A percentile compares a stretch with the other conserved stretches of the same genome.
Evolutionary conservation across 331 rosid species (phyloP).

Genomic region (Arachis monticola): DNA sequence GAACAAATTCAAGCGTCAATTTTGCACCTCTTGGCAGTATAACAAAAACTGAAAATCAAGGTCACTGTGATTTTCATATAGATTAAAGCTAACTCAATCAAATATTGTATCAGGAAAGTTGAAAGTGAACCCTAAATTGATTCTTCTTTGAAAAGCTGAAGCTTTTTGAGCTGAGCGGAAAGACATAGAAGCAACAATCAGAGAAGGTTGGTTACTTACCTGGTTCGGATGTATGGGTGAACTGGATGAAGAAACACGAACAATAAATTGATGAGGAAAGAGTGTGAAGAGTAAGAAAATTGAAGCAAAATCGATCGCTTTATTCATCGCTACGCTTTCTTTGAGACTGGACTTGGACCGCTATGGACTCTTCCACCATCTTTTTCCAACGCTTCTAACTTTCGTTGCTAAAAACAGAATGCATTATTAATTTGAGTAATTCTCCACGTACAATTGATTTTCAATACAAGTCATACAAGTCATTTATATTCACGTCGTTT

Average conservation of each 20-base stretch:
- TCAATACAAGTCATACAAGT: too few relatives aligned
- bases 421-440: too few relatives aligned
- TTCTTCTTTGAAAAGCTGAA: neutral
- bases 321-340: constrained; percentile 47
- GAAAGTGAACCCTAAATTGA: constrained; percentile 34
- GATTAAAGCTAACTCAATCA: constrained; percentile 1
- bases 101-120: neutral
- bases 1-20: constrained; percentile 23
- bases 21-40: neutral
- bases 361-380: neutral
- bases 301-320: constrained; percentile 16
- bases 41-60: constrained; percentile 8
- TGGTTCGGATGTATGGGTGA: constrained; percentile 44
- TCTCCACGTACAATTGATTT: too few relatives aligned
- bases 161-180: neutral
- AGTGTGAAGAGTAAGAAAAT: constrained; percentile 36
- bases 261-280: constrained; percentile 34
- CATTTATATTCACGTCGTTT: too few relatives aligned
- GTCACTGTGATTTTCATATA: neutral
- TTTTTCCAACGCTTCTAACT: neutral
- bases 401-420: too few relatives aligned
- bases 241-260: constrained; percentile 42
- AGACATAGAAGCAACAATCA: neutral
- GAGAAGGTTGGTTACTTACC: constrained; percentile 38
- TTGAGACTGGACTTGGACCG: neutral